Percentiles rank a stretch among this genome's conserved stretches.
Conservation (phyloP, 2,329 filamentous ascomycete genomes). For the Fusarium camptoceras region DNA sequence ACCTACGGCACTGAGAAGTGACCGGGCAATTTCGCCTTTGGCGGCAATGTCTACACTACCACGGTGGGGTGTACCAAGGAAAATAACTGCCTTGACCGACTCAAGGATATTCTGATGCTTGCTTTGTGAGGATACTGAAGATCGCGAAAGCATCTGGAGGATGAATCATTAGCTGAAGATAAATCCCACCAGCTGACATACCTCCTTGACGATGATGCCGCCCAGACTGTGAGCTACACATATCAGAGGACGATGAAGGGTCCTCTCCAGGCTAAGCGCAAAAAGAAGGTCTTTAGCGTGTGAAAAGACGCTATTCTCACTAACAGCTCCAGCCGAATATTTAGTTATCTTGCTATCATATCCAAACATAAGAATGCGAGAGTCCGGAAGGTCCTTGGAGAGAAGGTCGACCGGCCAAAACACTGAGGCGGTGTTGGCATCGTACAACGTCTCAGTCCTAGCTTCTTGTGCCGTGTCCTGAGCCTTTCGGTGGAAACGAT, state of each 20-base stretch:
- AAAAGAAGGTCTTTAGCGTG: constrained; percentile 31
- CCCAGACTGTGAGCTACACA: constrained; percentile 26
- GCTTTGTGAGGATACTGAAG: not conserved
- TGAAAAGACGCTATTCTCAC: constrained; percentile 17
- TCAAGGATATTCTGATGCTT: constrained; percentile 32
- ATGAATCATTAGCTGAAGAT: not conserved
- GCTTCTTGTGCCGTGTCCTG: too few relatives aligned
- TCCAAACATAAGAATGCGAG: constrained; percentile 20
- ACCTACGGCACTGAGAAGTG: constrained; percentile 36
- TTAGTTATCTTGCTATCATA: constrained; percentile 36
- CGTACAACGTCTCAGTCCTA: not conserved
- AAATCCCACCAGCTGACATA: not conserved
- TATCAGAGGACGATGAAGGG: not conserved
- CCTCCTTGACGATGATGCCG: constrained; percentile 27
- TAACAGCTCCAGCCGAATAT: not conserved
- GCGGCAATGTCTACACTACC: constrained; percentile 41
- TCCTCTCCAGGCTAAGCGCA: not conserved
- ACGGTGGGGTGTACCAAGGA: constrained; percentile 53
- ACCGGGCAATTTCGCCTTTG: constrained; percentile 16
- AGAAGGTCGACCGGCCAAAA: constrained; percentile 32
- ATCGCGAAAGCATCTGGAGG: constrained; percentile 21
- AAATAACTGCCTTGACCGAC: constrained; percentile 46
- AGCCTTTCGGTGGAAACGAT: not conserved
- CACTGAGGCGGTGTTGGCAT: not conserved
- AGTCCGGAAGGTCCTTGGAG: not conserved